Evolutionary conservation across 2,329 filamentous ascomycete genomes (phyloP).

Genomic region (Colletotrichum tofieldiae): DNA sequence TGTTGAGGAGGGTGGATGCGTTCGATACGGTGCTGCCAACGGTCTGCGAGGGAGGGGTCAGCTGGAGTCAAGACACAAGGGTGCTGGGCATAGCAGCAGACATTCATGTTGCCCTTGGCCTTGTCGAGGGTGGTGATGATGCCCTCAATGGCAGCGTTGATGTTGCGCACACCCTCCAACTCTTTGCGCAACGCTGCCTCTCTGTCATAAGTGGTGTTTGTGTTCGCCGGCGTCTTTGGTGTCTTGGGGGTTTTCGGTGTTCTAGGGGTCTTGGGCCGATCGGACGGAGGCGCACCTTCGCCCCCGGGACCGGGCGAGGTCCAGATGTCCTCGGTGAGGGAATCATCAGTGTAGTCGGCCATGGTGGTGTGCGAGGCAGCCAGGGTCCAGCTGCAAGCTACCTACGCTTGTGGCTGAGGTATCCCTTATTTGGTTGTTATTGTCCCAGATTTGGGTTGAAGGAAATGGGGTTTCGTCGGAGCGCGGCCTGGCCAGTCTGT

Average conservation of each 20-base stretch:
- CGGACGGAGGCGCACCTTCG: slow-evolving; percentile 47
- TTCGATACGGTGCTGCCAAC: slow-evolving; percentile 89
- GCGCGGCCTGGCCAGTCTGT: slow-evolving; percentile 9
- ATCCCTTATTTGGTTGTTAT: slow-evolving; percentile 2
- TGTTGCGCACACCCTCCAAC: slow-evolving; percentile 84
- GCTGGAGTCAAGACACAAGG: slow-evolving; percentile 18
- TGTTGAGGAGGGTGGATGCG: slow-evolving; percentile 90
- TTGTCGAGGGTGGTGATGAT: slow-evolving; percentile 80
- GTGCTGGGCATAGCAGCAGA: slow-evolving; percentile 55
- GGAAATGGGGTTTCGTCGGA: background rate
- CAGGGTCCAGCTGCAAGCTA: slow-evolving; percentile 16
- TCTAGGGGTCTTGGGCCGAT: slow-evolving; percentile 63
- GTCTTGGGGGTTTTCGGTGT: slow-evolving; percentile 64
- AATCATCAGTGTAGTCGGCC: slow-evolving; percentile 62
- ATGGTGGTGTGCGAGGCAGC: slow-evolving; percentile 50
- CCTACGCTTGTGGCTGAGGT: background rate
- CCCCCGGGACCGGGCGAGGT: slow-evolving; percentile 59
- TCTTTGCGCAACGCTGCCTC: slow-evolving; percentile 84
- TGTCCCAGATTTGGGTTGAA: background rate
- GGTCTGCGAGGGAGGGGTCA: slow-evolving; percentile 66
- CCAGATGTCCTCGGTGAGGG: slow-evolving; percentile 65
- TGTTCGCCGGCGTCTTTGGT: slow-evolving; percentile 59
- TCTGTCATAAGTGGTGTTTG: slow-evolving; percentile 70
- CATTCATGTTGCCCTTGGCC: slow-evolving; percentile 84
- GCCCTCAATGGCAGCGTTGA: slow-evolving; percentile 90